Evolutionary conservation across 148 eudicot genomes (phyloP).

Genomic region (Limonium bicolor): DNA sequence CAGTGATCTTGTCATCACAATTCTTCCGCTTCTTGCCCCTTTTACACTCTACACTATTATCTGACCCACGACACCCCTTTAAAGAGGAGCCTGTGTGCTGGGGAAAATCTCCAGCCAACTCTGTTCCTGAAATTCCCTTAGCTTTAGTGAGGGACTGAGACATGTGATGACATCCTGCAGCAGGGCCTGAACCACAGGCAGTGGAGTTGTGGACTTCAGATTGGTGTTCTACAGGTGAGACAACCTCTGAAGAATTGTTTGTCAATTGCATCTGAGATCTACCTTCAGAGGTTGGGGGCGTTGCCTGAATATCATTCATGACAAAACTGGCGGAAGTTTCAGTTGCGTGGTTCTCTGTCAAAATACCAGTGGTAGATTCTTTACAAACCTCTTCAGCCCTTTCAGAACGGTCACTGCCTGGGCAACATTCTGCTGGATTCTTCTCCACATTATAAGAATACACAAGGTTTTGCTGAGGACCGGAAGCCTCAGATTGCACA

Average conservation of each 20-base stretch:
- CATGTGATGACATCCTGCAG: slow-evolving; percentile 4
- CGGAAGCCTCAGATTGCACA: not conserved
- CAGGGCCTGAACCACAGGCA: slow-evolving; percentile 4
- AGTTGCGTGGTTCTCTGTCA: too few relatives aligned
- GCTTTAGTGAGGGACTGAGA: slow-evolving; percentile 1
- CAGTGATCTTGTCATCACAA: slow-evolving; percentile 3
- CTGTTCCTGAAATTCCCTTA: slow-evolving; percentile 7
- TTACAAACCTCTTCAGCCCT: slow-evolving; percentile 3
- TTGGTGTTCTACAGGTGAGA: slow-evolving; percentile 5
- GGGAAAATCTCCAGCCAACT: slow-evolving; percentile 6
- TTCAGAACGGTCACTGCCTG: slow-evolving; percentile 4
- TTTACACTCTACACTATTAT: slow-evolving; percentile 5
- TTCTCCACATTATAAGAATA: slow-evolving; percentile 6
- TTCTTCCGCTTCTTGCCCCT: slow-evolving; percentile 1
- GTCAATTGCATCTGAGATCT: too few relatives aligned
- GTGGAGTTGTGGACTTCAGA: slow-evolving; percentile 5
- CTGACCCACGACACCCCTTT: too few relatives aligned
- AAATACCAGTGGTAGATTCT: too few relatives aligned
- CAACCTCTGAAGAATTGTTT: not conserved
- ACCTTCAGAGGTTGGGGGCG: too few relatives aligned
- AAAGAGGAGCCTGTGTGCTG: too few relatives aligned
- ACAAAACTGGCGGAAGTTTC: too few relatives aligned
- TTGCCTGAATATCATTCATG: too few relatives aligned
- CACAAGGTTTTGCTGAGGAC: slow-evolving; percentile 4
- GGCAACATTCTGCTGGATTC: slow-evolving; percentile 3